Base-by-base conservation (phyloP, 495 filamentous ascomycete species). In the Tuber calosporum region DNA sequence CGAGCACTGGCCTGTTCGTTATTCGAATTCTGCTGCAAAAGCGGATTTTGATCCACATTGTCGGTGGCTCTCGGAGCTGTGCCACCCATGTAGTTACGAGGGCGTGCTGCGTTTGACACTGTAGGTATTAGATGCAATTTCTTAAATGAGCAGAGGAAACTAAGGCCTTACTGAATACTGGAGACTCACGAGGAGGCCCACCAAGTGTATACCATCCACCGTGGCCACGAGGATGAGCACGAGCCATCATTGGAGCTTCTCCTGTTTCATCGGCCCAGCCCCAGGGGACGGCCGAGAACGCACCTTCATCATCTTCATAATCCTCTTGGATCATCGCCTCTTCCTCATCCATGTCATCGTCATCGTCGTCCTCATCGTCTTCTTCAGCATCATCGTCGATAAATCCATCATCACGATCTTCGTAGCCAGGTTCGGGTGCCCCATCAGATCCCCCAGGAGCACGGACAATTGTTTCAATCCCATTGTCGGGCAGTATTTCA, bases 261-360 rank as follows among this genome's bases (percentile, higher is more conserved):
- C 81, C 80, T 67, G 74, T 69, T 66, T 84, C 82, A 71, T 78
- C 81, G 66, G 78, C 75, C 79, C 80, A 83, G 70, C 79, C 82
- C 77, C 74, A 80, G 66, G 74, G 70, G 70, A 79, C 69, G 72
- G 73, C 72, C 45, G 72, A 78, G 37, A 78, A 88, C 89, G 83
- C 83, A 92, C 90, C 89, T 76, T 88, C 89, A 81, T 89, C 89
- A 68, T 90, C 89, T 43, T 90, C 88, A 73, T 89, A 87, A 77
- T 89, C 90, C 36, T 81, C 80, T 17, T 74, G 73, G 40, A 77
- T 79, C 76, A 88, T 84, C 71, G 85, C 84, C 70, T 89, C 89
- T 34, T 90, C 89, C 5, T 89, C 88, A 39, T 90, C 89, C 69
- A 86, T 84, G 67, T 94, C 92, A 41, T 92, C 91, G 69, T 92